Conservation (phyloP, 495 filamentous ascomycete genomes). For the Daldinia decipiens region DNA sequence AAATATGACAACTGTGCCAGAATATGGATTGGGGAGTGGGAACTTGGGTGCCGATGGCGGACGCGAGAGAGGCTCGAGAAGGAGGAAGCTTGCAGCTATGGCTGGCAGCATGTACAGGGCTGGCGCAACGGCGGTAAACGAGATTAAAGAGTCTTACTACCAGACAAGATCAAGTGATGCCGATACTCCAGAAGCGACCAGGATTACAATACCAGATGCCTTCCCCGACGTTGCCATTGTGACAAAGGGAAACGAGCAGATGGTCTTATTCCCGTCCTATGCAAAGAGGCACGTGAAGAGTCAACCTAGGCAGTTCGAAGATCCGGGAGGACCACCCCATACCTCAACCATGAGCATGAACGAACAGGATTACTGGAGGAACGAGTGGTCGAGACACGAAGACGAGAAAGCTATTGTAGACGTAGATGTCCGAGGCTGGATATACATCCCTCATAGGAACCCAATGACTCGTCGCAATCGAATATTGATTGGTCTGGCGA, state of each 20-base stretch:
- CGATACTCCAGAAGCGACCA: slow-evolving; percentile 60
- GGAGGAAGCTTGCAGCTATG: slow-evolving; percentile 77
- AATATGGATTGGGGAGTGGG: slow-evolving; percentile 41
- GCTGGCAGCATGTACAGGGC: slow-evolving; percentile 64
- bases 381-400: slow-evolving; percentile 75
- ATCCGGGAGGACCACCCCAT: slow-evolving; percentile 28
- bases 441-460: slow-evolving; percentile 84
- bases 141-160: slow-evolving; percentile 89
- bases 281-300: slow-evolving; percentile 72
- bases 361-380: slow-evolving; percentile 73
- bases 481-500: slow-evolving; percentile 81
- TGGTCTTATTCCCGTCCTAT: slow-evolving; percentile 94
- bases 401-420: slow-evolving; percentile 86
- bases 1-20: slow-evolving; percentile 45
- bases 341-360: slow-evolving; percentile 45
- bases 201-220: slow-evolving; percentile 71
- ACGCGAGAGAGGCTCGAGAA: slow-evolving; percentile 73
- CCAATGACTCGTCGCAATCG: slow-evolving; percentile 91
- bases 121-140: slow-evolving; percentile 88
- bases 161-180: slow-evolving; percentile 69
- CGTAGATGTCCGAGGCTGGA: slow-evolving; percentile 94
- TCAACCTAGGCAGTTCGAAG: slow-evolving; percentile 39
- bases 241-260: slow-evolving; percentile 83
- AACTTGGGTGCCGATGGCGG: slow-evolving; percentile 44
- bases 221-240: slow-evolving; percentile 86